Evolutionary conservation across 495 filamentous ascomycete species (phyloP).

Genomic region (Talaromyces borbonicus): DNA sequence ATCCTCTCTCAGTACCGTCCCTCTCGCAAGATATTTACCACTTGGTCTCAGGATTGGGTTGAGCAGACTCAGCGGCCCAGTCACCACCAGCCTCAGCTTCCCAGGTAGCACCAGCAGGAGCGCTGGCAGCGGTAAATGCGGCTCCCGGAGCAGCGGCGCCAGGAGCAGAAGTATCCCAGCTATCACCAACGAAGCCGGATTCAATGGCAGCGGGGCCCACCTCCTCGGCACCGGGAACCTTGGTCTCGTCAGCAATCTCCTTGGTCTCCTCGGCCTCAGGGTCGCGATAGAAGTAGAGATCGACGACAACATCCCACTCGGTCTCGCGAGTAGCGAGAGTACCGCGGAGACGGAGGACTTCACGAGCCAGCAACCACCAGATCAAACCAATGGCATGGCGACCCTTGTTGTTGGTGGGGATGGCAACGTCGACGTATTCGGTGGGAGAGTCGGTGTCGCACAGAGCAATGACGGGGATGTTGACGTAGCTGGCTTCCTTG

Average conservation of each 20-base stretch:
- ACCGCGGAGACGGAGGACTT: slow-evolving; percentile 96
- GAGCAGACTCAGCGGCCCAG: slow-evolving; percentile 57
- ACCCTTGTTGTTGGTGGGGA: slow-evolving; percentile 99
- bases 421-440: slow-evolving; percentile 98
- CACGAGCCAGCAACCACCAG: slow-evolving; percentile 99
- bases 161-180: slow-evolving; percentile 47
- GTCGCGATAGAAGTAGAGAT: slow-evolving; percentile 99
- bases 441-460: slow-evolving; percentile 99
- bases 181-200: slow-evolving; percentile 61
- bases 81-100: slow-evolving; percentile 60
- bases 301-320: slow-evolving; percentile 97
- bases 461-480: slow-evolving; percentile 98
- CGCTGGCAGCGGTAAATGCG: slow-evolving; percentile 52
- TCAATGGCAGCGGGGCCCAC: slow-evolving; percentile 71
- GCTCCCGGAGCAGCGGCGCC: slow-evolving; percentile 47
- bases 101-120: slow-evolving; percentile 62
- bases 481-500: slow-evolving; percentile 99
- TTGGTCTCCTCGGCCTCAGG: slow-evolving; percentile 97
- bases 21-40: slow-evolving; percentile 49
- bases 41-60: slow-evolving; percentile 38
- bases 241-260: slow-evolving; percentile 61
- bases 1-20: slow-evolving; percentile 7
- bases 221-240: slow-evolving; percentile 72
- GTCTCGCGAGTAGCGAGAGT: slow-evolving; percentile 88
- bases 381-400: slow-evolving; percentile 95